These are phyloP conservation scores for Pseudogymnoascus sp. DNA, from an alignment of 2,329 filamentous ascomycete genomes.

Conservation along the genomic window DNA sequence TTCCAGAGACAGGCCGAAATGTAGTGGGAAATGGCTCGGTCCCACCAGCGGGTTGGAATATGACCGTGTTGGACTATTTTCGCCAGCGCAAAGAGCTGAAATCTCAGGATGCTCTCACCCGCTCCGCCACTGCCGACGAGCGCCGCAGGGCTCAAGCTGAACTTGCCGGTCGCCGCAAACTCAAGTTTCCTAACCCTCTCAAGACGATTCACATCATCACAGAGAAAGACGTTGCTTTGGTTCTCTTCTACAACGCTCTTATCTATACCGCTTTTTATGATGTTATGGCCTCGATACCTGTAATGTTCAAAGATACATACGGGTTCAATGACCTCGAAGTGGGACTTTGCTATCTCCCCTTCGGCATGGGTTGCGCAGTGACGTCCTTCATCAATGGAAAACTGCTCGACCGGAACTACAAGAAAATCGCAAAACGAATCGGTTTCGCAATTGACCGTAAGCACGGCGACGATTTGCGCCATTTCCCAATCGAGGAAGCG, in stretches of 20 bases:
- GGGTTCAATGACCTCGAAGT: constrained; percentile 30
- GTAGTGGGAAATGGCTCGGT: constrained; percentile 42
- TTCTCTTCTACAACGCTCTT: constrained; percentile 45
- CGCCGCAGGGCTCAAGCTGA: constrained; percentile 28
- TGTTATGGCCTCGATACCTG: constrained; percentile 43
- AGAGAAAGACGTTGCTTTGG: constrained; percentile 50
- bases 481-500: constrained; percentile 31
- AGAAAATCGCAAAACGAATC: constrained; percentile 53
- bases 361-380: constrained; percentile 12
- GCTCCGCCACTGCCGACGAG: constrained; percentile 28
- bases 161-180: constrained; percentile 33
- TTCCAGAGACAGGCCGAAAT: constrained; percentile 21
- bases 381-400: constrained; percentile 46
- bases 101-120: constrained; percentile 20
- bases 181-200: constrained; percentile 50
- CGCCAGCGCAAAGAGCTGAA: constrained; percentile 21
- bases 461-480: constrained; percentile 39
- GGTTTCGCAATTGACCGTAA: constrained; percentile 44
- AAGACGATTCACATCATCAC: constrained; percentile 46
- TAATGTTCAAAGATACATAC: constrained; percentile 40
- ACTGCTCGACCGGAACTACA: constrained; percentile 59
- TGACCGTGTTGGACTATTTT: constrained; percentile 44
- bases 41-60: constrained; percentile 50
- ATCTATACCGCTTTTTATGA: constrained; percentile 51
- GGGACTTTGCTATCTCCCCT: constrained; percentile 20